Percentiles rank a stretch among this genome's conserved stretches.
phyloP scores from a whole-genome alignment of 768 basidiomycete species.

The Psilocybe tampanensis region DNA sequence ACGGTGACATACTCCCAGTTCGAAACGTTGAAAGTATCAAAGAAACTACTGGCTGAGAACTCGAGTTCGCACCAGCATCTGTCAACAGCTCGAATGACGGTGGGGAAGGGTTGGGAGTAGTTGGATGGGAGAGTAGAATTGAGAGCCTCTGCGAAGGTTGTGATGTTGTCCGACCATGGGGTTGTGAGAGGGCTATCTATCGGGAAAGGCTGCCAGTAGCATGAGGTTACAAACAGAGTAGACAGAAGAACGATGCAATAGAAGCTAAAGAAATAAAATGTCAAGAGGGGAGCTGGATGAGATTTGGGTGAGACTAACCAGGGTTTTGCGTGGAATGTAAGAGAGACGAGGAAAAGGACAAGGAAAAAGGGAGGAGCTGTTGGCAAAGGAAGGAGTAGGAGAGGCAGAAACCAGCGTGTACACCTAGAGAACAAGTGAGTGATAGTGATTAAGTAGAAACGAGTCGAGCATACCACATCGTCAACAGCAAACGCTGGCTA shows the following conservation, averaged over 20 bases:
- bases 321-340: constrained; percentile 80
- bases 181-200: constrained; percentile 59
- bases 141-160: constrained; percentile 72
- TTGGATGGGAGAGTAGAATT: constrained; percentile 45
- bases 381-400: constrained; percentile 76
- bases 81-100: constrained; percentile 67
- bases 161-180: constrained; percentile 72
- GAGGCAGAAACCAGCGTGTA: constrained; percentile 83
- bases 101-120: constrained; percentile 47
- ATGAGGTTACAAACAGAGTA: constrained; percentile 85
- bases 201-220: constrained; percentile 87
- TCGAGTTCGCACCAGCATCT: constrained; percentile 91
- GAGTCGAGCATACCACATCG: constrained; percentile 55
- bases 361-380: constrained; percentile 83
- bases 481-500: neutral
- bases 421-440: constrained; percentile 52
- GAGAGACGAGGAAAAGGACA: constrained; percentile 72
- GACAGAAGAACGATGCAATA: constrained; percentile 84
- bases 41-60: constrained; percentile 61
- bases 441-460: neutral
- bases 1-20: constrained; percentile 76
- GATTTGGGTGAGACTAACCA: constrained; percentile 54
- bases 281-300: constrained; percentile 1
- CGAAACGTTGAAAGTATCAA: constrained; percentile 77
- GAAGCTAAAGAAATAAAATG: constrained; percentile 49